Evolutionary conservation across 1,284 basidiomycete species (phyloP), one percentile per base, ranked within the genome.

Genomic region (Blastosporella zonata): DNA sequence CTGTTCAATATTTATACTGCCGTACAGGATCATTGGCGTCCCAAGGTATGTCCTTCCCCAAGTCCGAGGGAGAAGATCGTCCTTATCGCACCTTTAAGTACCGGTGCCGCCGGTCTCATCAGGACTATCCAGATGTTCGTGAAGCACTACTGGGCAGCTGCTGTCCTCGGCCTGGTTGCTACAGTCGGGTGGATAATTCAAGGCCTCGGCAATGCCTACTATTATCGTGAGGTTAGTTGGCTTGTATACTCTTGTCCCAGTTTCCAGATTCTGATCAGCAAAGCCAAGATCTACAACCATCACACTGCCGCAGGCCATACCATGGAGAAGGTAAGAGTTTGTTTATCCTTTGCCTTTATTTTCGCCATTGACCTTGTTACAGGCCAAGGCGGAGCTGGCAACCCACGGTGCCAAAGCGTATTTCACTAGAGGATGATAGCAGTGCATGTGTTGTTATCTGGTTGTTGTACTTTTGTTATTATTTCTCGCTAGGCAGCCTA

Each of bases 21-120:
- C 62, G 61, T 57, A 53, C 67, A 93, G 90, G 90, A 84, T 90
- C 63, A 83, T 94, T 61, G 91, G 91, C 54, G 86, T 93, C 55
- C 90, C 90, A 59, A 79, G 81, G 83, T 83, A 70, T 56, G 59
- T 57, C 39, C 46, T 34, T 18, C 33, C 27, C 25, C 45, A 64
- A 61, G 54, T 66, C 67, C 66, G 67, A 69, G 65, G 65, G 52
- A 54, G 59, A 64, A 62, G 59, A 13, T 51, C 28, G 35, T 43
- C 15, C 43, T 49, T 43, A 53, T 53, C 23, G 28, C 20, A 34
- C 31, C 25, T 22, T 46, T 27, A 22, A 88, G 90, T 51, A 97
- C 95, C 35, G 96, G 96, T 21, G 92, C 91, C 33, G 93, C 92
- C 9, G 96, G 97, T n/a, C 75, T 99, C 39, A 91, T 98, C 63